Percentiles rank a stretch among this genome's conserved stretches.
These are phyloP conservation scores for Ophiostoma tasmaniense DNA, from an alignment of 2,329 filamentous ascomycete species.

Conservation along the genomic window DNA sequence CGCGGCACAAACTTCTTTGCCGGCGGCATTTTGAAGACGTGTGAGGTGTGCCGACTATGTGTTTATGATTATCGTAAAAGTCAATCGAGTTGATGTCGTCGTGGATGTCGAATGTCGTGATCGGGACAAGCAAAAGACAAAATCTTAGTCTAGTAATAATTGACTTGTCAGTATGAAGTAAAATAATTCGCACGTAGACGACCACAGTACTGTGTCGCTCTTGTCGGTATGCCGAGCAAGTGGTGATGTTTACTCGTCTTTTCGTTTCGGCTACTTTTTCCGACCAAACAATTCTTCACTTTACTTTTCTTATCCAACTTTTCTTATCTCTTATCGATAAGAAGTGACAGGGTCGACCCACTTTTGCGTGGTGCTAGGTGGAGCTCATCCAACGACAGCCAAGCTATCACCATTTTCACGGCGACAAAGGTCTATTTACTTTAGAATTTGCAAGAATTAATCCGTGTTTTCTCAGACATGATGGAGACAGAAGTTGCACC, in stretches of 20 bases:
- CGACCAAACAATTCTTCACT: not conserved
- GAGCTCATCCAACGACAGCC: not conserved
- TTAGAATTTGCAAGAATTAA: too few relatives aligned
- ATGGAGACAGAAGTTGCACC: constrained; percentile 28
- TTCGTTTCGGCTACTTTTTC: not conserved
- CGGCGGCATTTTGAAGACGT: constrained; percentile 12
- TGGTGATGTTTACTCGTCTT: not conserved
- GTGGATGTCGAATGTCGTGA: not conserved
- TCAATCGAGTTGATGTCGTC: not conserved
- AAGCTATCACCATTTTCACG: not conserved
- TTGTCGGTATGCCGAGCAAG: not conserved
- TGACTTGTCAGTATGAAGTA: too few relatives aligned
- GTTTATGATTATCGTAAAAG: not conserved
- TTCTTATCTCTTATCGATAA: constrained; percentile 8
- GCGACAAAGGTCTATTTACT: not conserved
- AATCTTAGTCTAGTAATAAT: not conserved
- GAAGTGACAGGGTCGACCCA: not conserved
- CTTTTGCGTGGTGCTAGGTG: not conserved
- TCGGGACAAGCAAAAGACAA: too few relatives aligned
- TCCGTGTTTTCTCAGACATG: not conserved
- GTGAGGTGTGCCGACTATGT: not conserved
- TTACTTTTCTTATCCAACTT: constrained; percentile 4
- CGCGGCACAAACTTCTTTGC: constrained; percentile 48
- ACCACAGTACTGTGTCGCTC: not conserved
- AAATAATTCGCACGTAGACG: not conserved